phyloP scores from a whole-genome alignment of 768 basidiomycete species.

The Trichaptum fuscoviolaceum region DNA sequence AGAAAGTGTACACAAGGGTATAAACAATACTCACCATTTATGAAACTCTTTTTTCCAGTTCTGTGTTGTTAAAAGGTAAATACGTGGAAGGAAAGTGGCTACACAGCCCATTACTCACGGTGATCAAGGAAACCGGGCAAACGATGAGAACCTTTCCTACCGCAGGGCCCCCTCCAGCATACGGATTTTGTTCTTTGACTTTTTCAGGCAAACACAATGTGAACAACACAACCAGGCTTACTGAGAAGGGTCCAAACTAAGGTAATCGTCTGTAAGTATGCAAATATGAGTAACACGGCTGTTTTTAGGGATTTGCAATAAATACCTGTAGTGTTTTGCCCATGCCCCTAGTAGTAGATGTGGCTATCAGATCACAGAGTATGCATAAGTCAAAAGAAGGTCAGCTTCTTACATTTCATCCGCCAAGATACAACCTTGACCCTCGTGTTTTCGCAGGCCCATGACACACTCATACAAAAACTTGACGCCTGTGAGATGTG shows the following conservation, averaged over 20 bases:
- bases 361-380: conserved; percentile 13
- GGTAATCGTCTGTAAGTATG: conserved; percentile 66
- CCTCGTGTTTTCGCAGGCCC: conserved; percentile 88
- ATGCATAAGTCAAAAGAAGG: background rate
- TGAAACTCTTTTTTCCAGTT: conserved; percentile 96
- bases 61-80: conserved; percentile 31
- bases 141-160: conserved; percentile 87
- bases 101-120: conserved; percentile 41
- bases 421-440: conserved; percentile 91
- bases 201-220: background rate
- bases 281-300: conserved; percentile 3
- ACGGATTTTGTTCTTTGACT: conserved; percentile 75
- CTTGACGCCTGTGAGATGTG: conserved; percentile 48
- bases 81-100: conserved; percentile 2
- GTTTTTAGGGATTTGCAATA: conserved; percentile 4
- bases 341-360: conserved; percentile 62
- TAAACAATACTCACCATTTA: conserved; percentile 74
- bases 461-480: conserved; percentile 97
- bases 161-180: conserved; percentile 46
- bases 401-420: conserved; percentile 74
- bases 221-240: conserved; percentile 31
- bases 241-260: conserved; percentile 91
- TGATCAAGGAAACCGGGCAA: conserved; percentile 87
- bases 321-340: conserved; percentile 88
- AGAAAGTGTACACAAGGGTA: conserved; percentile 11